Conservation (phyloP, 768 basidiomycete species). For the Panus rudis region DNA sequence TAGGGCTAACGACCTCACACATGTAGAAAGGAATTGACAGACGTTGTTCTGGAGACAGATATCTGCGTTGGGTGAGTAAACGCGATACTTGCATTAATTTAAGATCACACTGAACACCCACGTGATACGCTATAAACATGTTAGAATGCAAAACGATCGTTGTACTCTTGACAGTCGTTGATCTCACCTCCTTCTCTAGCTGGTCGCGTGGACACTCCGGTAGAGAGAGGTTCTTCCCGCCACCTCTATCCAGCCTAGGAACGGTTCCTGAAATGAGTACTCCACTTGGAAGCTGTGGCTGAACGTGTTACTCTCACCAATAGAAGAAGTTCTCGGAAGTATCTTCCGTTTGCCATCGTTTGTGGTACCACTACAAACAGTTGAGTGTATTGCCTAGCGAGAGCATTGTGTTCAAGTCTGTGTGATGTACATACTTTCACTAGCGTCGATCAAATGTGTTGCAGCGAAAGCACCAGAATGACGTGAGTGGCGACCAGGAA, state of each 20-base stretch:
- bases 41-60: slow-evolving; percentile 41
- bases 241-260: slow-evolving; percentile 54
- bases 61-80: slow-evolving; percentile 1
- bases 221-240: slow-evolving; percentile 46
- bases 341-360: slow-evolving; percentile 48
- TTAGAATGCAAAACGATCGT: not conserved
- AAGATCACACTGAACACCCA: slow-evolving; percentile 16
- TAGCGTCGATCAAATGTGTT: too few relatives aligned
- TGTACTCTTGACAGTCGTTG: slow-evolving; percentile 1
- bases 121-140: slow-evolving; percentile 34
- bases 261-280: not conserved
- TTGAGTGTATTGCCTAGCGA: too few relatives aligned
- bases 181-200: slow-evolving; percentile 49
- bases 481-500: too few relatives aligned
- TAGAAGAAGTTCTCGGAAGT: slow-evolving; percentile 63
- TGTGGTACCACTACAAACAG: slow-evolving; percentile 47
- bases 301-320: slow-evolving; percentile 31
- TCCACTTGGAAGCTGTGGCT: not conserved
- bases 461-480: too few relatives aligned
- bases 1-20: not conserved
- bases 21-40: slow-evolving; percentile 7
- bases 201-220: slow-evolving; percentile 53
- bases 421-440: too few relatives aligned
- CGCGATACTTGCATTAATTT: not conserved
- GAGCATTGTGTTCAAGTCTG: too few relatives aligned